phyloP scores from a whole-genome alignment of 2,329 filamentous ascomycete species.

The Colletotrichum nymphaeae region DNA sequence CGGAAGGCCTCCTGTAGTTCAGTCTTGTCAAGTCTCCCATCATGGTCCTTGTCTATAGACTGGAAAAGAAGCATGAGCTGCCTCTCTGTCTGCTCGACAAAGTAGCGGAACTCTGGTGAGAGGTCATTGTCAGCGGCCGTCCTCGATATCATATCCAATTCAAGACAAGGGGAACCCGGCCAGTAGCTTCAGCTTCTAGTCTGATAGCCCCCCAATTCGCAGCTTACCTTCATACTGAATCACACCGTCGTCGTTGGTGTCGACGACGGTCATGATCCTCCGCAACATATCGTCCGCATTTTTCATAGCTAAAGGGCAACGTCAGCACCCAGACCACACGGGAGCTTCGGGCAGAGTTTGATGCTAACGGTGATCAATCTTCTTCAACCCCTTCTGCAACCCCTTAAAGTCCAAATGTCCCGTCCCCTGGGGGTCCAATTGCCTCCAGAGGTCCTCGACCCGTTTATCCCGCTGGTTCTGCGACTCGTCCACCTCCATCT shows the following conservation, averaged over 20 bases:
- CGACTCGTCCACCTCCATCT: conserved; percentile 79
- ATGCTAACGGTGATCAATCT: conserved; percentile 87
- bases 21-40: conserved; percentile 87
- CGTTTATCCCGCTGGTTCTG: conserved; percentile 83
- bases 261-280: conserved; percentile 84
- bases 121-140: conserved; percentile 27
- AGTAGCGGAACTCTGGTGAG: conserved; percentile 82
- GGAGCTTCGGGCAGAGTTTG: conserved; percentile 4
- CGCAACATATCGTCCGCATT: conserved; percentile 89
- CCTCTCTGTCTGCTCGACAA: conserved; percentile 88
- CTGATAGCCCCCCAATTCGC: neutral
- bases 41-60: conserved; percentile 85
- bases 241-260: conserved; percentile 86
- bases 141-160: conserved; percentile 21
- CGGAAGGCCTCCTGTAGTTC: conserved; percentile 86
- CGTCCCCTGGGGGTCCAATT: conserved; percentile 80
- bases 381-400: conserved; percentile 84
- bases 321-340: conserved; percentile 19
- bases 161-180: conserved; percentile 20
- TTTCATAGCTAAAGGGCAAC: conserved; percentile 71
- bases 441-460: conserved; percentile 85
- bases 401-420: conserved; percentile 87
- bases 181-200: conserved; percentile 21
- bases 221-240: conserved; percentile 88
- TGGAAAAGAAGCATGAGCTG: conserved; percentile 86